phyloP scores from a whole-genome alignment of 78 protist species.

The Dictyostelium firmibasis region DNA sequence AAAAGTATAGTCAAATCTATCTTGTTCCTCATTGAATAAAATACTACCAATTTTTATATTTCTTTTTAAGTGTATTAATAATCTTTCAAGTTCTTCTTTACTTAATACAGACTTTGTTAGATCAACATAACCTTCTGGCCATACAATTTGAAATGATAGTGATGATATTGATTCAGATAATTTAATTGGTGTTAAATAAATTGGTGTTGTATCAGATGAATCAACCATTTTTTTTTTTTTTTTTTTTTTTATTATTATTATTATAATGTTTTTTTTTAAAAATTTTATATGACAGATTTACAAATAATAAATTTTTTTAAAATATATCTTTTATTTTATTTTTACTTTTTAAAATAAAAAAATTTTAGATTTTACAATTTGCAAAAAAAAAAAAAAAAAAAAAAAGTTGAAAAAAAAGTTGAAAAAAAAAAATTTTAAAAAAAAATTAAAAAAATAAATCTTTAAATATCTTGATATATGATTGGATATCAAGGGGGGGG shows the following conservation, averaged over 20 bases:
- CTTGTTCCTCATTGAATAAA: constrained; percentile 7
- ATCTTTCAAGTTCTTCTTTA: background rate
- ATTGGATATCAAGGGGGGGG: no score
- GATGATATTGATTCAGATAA: background rate
- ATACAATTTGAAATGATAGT: background rate
- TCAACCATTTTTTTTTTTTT: background rate
- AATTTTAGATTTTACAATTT: no score
- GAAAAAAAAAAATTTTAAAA: no score
- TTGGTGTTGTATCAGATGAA: background rate
- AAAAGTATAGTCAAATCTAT: background rate
- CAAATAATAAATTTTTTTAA: no score
- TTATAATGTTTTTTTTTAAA: background rate
- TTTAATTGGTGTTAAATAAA: background rate
- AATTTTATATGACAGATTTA: no score
- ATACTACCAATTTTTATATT: background rate
- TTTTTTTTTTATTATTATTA: background rate
- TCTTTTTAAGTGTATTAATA: background rate
- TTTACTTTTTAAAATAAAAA: no score
- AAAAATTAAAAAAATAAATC: no score
- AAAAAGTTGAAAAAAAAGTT: no score
- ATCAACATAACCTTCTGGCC: background rate
- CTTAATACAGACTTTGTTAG: background rate
- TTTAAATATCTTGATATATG: no score
- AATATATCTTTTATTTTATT: no score
- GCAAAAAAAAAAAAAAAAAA: no score